Evolutionary conservation across 257 asterid genomes (phyloP).

Genomic region (Petunia axillaris): DNA sequence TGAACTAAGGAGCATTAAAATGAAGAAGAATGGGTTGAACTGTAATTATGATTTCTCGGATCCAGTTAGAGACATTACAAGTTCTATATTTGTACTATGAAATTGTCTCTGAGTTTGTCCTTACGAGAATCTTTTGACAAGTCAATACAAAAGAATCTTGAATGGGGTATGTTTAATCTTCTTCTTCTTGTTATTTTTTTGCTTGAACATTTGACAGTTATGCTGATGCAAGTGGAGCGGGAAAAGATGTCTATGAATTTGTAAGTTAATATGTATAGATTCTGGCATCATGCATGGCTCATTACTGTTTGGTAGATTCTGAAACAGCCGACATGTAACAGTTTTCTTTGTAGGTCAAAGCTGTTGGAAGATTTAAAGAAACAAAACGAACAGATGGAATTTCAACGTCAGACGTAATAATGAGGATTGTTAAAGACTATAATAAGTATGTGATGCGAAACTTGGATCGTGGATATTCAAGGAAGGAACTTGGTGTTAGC

Average conservation of each 20-base stretch:
- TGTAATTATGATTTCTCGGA: not conserved
- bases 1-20: not conserved
- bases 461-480: conserved; percentile 77
- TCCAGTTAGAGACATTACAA: not conserved
- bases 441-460: conserved; percentile 82
- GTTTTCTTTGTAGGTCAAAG: conserved; percentile 56
- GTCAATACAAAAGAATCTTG: not conserved
- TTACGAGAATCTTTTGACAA: not conserved
- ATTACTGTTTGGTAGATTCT: not conserved
- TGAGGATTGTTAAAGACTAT: conserved; percentile 80
- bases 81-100: not conserved
- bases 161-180: not conserved
- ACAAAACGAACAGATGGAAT: conserved; percentile 74
- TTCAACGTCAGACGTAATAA: conserved; percentile 76
- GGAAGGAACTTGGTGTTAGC: conserved; percentile 70
- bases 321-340: not conserved
- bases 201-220: conserved; percentile 45
- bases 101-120: not conserved
- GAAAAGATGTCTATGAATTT: conserved; percentile 73
- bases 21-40: not conserved
- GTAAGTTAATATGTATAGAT: conserved; percentile 41
- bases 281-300: not conserved
- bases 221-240: conserved; percentile 80
- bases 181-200: not conserved
- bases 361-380: conserved; percentile 74